These are phyloP conservation scores for Yamadazyma sp. DNA, from an alignment of 1,139 yeast genomes.

Conservation along the genomic window DNA sequence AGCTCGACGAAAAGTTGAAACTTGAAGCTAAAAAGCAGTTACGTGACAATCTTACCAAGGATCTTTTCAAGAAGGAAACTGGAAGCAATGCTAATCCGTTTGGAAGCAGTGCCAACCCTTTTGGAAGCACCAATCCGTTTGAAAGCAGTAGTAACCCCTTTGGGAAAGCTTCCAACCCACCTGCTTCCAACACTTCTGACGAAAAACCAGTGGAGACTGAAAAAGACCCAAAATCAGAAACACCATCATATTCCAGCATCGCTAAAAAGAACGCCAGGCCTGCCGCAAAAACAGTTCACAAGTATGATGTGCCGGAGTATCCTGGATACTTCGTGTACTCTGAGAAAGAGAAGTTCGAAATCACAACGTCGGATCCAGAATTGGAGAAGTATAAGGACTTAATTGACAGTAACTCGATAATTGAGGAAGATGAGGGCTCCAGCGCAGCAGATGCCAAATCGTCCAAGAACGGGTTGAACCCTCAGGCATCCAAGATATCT, in stretches of 20 bases:
- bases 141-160: conserved; percentile 26
- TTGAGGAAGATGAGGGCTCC: conserved; percentile 25
- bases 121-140: conserved; percentile 19
- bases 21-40: conserved; percentile 41
- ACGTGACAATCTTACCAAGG: conserved; percentile 44
- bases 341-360: conserved; percentile 60
- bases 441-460: conserved; percentile 12
- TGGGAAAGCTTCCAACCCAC: conserved; percentile 11
- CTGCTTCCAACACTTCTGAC: conserved; percentile 3
- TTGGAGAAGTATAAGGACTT: conserved; percentile 49
- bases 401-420: conserved; percentile 39
- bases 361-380: conserved; percentile 34
- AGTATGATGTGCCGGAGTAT: conserved; percentile 40
- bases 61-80: conserved; percentile 31
- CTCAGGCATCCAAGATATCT: conserved; percentile 44
- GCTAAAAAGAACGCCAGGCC: conserved; percentile 8
- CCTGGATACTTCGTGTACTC: conserved; percentile 70
- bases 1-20: conserved; percentile 42
- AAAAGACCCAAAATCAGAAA: conserved; percentile 8
- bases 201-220: conserved; percentile 4
- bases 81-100: conserved; percentile 35
- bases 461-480: no score
- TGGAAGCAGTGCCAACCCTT: conserved; percentile 23
- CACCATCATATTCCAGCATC: conserved; percentile 29
- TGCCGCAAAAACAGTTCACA: conserved; percentile 1